Base-by-base conservation (phyloP, 371 early-diverging fungal genomes). In the Actinomortierella ambigua region DNA sequence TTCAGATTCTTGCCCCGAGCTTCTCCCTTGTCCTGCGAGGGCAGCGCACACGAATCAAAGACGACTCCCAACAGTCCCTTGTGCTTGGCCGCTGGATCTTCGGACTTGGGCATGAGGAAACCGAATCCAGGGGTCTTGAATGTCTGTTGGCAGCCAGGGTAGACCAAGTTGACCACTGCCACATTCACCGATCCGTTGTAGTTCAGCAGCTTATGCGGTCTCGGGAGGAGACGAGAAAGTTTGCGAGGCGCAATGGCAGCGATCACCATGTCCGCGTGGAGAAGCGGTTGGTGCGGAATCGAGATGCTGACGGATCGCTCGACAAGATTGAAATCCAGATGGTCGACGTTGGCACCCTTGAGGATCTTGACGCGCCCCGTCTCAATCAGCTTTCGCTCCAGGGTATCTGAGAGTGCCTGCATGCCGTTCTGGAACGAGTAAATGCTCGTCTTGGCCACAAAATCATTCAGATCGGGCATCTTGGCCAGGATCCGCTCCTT, bases 131-230 rank as follows among this genome's bases (percentile, higher is more conserved):
- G 77, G 1, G 75, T 66, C 7, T 61, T 59, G 22, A 73, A 57
- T 18, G 46, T 43, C 9, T 61, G 66, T 17, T 67, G 51, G 2
- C 41, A 39, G 0, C 79, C 67, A 0, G 59, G 42, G 68, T 88
- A 96, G 3, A 90, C 85, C 15, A 95, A 69, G 59, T 95, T 96
- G n/a, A 94, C 93, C 3, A 95, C 95, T 0, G 89, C 95, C 0
- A 97, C 95, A 59, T 87, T 85, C 2, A 86, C 89, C n/a, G 80
- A 77, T 2, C 88, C 88, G 48, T 90, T 93, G 22, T 85, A 48
- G n/a, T 57, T 61, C 3, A 87, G 28, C 17, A 67, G 67, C 22
- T 60, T 49, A 27, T 73, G 50, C 1, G 51, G 7, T 0, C 43
- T 56, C 29, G 75, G 48, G 11, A 73, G 50, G 13, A 73, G 40